These are phyloP conservation scores for Tolypocladium capitatum DNA, from an alignment of 2,329 filamentous ascomycete genomes.

Conservation along the genomic window DNA sequence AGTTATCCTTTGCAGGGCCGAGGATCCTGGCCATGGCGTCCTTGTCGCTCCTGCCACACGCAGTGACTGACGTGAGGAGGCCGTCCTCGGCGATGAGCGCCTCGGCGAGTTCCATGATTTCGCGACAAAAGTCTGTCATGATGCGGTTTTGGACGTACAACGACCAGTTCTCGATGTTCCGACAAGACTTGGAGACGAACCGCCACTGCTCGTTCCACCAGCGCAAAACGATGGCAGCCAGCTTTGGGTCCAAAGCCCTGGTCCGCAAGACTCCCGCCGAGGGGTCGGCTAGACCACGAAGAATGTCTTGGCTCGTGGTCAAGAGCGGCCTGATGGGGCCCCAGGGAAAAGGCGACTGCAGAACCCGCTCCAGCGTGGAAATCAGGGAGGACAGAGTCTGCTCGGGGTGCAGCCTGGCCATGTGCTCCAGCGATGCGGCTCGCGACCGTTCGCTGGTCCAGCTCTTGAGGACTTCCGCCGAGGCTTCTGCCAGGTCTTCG, in stretches of 20 bases:
- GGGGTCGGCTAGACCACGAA: constrained; percentile 43
- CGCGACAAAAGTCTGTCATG: constrained; percentile 88
- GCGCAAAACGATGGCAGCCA: constrained; percentile 52
- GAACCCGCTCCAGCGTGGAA: constrained; percentile 21
- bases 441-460: constrained; percentile 55
- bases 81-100: constrained; percentile 73
- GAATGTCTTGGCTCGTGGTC: constrained; percentile 42
- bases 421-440: constrained; percentile 22
- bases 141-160: constrained; percentile 56
- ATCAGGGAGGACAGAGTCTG: constrained; percentile 31
- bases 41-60: constrained; percentile 19
- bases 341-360: constrained; percentile 32
- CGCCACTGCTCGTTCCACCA: constrained; percentile 85
- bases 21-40: constrained; percentile 28
- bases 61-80: constrained; percentile 58
- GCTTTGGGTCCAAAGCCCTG: constrained; percentile 42
- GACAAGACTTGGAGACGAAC: constrained; percentile 67
- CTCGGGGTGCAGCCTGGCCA: constrained; percentile 25
- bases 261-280: constrained; percentile 41
- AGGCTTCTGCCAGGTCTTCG: constrained; percentile 63
- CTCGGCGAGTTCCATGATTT: constrained; percentile 89
- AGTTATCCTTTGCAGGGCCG: constrained; percentile 25
- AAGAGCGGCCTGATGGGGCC: constrained; percentile 43
- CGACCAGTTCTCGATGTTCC: constrained; percentile 75
- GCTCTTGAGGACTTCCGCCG: constrained; percentile 70